Base-by-base conservation (phyloP, 2,329 filamentous ascomycete species). In the Hypoxylon sp. region DNA sequence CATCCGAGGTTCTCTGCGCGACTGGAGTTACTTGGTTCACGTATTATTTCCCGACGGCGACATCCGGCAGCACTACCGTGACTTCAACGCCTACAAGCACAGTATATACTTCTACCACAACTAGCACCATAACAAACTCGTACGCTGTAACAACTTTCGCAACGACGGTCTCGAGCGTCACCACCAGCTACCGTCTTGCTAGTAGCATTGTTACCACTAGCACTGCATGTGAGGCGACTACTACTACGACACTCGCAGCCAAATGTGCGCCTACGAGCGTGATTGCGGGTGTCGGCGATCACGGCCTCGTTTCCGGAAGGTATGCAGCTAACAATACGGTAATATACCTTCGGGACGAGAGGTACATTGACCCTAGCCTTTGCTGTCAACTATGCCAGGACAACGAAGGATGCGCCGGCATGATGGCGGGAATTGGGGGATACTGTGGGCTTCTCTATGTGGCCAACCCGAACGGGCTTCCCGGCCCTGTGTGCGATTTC, bases 81-180 rank as follows among this genome's bases (percentile, higher is more conserved):
- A 80, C 78, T 1, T 74, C 77, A 5, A 81, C 80, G 2, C 73
- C 75, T 1, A 78, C 77, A 0, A 80, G 59, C 10, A 78, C 74
- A 17, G 77, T 80, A 44, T 14, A 47, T 26, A 53, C 69, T 17
- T 60, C 59, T n/a, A 76, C 72, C 9, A 61, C 62, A 3, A 63
- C 67, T 9, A 22, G 2, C 42, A 58, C 58, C 10, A 31, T 3
- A 8, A 48, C 50, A 10, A 35, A 22, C 22, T 19, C 22, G 11
- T 60, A 46, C n/a, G 63, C 44, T 14, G 22, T 22, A 6, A 63
- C 66, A 10, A 33, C 13, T 1, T 69, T 53, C 33, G 57, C 13
- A 2, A 54, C 55, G 13, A 73, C 67, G 1, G 46, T 66, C 19
- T 67, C 67, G 10, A 59, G 29, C 39, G 79, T 77, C 1, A 75